A percentile compares a stretch with the other conserved stretches of the same genome.
Evolutionary conservation across 192 early-diverging fungal species (phyloP).

Genomic region (Linnemannia zychae): DNA sequence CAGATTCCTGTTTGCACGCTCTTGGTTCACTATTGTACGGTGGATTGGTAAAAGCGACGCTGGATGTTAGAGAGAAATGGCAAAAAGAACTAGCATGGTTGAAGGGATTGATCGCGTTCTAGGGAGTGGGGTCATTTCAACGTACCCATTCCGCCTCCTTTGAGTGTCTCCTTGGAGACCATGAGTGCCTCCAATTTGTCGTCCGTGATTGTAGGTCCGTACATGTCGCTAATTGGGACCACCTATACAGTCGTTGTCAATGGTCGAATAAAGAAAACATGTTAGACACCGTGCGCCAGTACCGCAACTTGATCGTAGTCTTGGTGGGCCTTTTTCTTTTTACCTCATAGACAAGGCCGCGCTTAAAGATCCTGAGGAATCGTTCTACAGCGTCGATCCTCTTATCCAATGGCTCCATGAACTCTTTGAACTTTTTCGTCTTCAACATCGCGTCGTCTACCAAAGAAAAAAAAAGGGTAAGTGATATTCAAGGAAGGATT

Average conservation of each 20-base stretch:
- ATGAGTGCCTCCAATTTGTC: conserved; percentile 83
- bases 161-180: conserved; percentile 84
- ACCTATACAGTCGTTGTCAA: conserved; percentile 51
- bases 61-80: too few relatives aligned
- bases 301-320: neutral
- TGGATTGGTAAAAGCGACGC: neutral
- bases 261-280: neutral
- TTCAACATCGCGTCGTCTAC: conserved; percentile 73
- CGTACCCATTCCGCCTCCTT: conserved; percentile 80
- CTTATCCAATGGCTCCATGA: conserved; percentile 74
- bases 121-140: neutral
- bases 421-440: conserved; percentile 78
- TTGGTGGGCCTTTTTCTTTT: neutral
- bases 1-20: conserved; percentile 70
- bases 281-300: too few relatives aligned
- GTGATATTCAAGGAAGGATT: neutral
- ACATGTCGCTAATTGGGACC: conserved; percentile 84
- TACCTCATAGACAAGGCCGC: conserved; percentile 63
- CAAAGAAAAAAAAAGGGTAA: neutral
- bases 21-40: conserved; percentile 79
- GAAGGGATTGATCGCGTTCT: too few relatives aligned
- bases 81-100: neutral
- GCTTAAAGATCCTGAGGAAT: conserved; percentile 71
- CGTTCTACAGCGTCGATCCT: conserved; percentile 70
- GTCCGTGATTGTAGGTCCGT: conserved; percentile 88